Percentiles rank a stretch among this genome's conserved stretches.
Evolutionary conservation across 164 flowering plant species (phyloP).

Genomic region (Magnolia sinica): DNA sequence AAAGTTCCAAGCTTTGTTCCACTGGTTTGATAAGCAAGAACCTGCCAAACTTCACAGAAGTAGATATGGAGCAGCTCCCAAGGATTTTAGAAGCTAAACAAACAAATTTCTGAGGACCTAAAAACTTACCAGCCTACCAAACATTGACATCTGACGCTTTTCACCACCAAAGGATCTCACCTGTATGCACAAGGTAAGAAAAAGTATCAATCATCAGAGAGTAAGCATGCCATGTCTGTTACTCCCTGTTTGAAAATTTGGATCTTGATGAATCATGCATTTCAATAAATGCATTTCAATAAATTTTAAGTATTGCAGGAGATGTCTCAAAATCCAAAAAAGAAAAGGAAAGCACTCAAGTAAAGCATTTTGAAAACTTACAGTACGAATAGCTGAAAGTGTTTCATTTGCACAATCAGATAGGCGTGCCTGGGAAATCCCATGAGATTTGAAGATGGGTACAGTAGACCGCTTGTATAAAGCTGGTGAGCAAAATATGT

Average conservation of each 20-base stretch:
- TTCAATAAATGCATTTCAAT: not conserved
- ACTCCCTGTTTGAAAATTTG: not conserved
- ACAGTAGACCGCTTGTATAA: constrained; percentile 89
- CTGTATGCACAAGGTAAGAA: constrained; percentile 28
- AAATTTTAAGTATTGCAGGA: not conserved
- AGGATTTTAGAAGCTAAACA: not conserved
- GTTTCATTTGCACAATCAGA: constrained; percentile 91
- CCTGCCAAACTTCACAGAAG: constrained; percentile 46
- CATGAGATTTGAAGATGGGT: constrained; percentile 88
- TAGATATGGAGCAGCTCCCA: constrained; percentile 1
- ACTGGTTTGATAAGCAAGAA: constrained; percentile 70
- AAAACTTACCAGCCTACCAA: constrained; percentile 63
- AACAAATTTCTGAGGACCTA: not conserved
- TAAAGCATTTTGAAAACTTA: constrained; percentile 33
- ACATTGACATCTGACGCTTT: constrained; percentile 85
- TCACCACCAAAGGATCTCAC: constrained; percentile 97
- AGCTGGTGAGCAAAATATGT: constrained; percentile 38
- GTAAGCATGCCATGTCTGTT: not conserved
- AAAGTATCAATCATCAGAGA: not conserved
- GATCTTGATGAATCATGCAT: not conserved
- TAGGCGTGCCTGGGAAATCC: constrained; percentile 78
- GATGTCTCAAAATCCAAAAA: not conserved
- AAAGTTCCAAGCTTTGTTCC: constrained; percentile 84
- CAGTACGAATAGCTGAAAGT: constrained; percentile 94
- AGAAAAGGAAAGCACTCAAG: not conserved